Evolutionary conservation across 2,329 filamentous ascomycete species (phyloP).

Genomic region (Fusarium transvaalense): DNA sequence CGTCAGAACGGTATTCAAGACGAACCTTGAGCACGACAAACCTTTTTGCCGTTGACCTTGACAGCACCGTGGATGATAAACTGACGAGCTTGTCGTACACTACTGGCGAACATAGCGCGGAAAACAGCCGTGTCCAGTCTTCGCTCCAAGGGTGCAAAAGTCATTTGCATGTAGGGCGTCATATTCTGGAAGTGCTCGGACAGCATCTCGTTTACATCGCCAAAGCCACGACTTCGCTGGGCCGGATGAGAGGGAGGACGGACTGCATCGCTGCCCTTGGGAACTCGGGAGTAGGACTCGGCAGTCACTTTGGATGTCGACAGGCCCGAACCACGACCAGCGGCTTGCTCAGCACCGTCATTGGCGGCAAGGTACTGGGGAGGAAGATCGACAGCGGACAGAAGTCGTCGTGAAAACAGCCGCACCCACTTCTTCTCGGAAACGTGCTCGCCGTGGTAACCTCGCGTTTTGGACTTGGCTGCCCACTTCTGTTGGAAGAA

Average conservation of each 20-base stretch:
- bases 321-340: conserved; percentile 83
- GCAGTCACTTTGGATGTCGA: conserved; percentile 51
- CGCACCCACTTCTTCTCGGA: conserved; percentile 93
- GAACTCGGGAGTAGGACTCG: conserved; percentile 52
- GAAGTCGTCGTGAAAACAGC: conserved; percentile 87
- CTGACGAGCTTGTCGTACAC: conserved; percentile 90
- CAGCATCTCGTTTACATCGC: conserved; percentile 52
- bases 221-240: conserved; percentile 45
- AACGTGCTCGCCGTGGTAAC: conserved; percentile 95
- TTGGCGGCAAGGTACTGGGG: conserved; percentile 80
- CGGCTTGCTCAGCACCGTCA: conserved; percentile 86
- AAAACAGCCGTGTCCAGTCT: conserved; percentile 95
- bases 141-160: conserved; percentile 90
- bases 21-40: conserved; percentile 55
- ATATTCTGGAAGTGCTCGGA: conserved; percentile 55
- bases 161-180: conserved; percentile 97
- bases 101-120: conserved; percentile 93
- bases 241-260: conserved; percentile 40
- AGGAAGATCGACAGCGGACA: conserved; percentile 88
- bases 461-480: conserved; percentile 84
- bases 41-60: conserved; percentile 96
- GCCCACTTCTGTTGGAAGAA: conserved; percentile 99
- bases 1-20: conserved; percentile 8
- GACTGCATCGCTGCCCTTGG: conserved; percentile 36
- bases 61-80: conserved; percentile 94